phyloP scores from a whole-genome alignment of 306 rosid genomes.

The Dryas alaskensis region DNA sequence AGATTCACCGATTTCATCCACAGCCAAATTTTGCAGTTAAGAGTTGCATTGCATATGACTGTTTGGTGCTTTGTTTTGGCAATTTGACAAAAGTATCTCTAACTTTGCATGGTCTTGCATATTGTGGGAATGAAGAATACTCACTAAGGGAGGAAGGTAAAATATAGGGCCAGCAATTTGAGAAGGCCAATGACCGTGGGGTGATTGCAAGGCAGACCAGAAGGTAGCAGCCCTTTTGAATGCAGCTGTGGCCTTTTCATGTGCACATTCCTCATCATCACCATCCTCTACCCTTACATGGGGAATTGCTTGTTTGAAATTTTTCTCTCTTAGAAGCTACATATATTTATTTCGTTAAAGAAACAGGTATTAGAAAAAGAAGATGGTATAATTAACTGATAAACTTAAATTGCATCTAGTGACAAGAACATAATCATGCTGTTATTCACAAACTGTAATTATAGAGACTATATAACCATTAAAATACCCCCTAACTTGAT shows the following conservation, averaged over 20 bases:
- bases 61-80: not conserved
- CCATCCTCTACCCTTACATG: slow-evolving; percentile 42
- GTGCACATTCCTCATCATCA: slow-evolving; percentile 27
- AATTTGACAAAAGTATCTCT: not conserved
- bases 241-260: slow-evolving; percentile 26
- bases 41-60: not conserved
- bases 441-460: too few species aligned
- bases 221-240: slow-evolving; percentile 46
- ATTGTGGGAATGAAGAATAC: not conserved
- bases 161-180: slow-evolving; percentile 61
- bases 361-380: too few species aligned
- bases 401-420: too few species aligned
- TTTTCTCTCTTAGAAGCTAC: slow-evolving; percentile 46
- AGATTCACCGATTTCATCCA: not conserved
- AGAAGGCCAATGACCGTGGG: slow-evolving; percentile 90
- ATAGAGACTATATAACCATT: too few species aligned
- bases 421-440: too few species aligned
- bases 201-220: slow-evolving; percentile 53
- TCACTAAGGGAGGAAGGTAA: slow-evolving; percentile 62
- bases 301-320: slow-evolving; percentile 48
- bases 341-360: too few species aligned
- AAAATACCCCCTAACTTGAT: too few species aligned
- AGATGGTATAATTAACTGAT: too few species aligned
- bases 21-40: not conserved
- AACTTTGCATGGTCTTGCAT: not conserved